phyloP scores from a whole-genome alignment of 768 basidiomycete species.

The Daedaleopsis nitida region DNA sequence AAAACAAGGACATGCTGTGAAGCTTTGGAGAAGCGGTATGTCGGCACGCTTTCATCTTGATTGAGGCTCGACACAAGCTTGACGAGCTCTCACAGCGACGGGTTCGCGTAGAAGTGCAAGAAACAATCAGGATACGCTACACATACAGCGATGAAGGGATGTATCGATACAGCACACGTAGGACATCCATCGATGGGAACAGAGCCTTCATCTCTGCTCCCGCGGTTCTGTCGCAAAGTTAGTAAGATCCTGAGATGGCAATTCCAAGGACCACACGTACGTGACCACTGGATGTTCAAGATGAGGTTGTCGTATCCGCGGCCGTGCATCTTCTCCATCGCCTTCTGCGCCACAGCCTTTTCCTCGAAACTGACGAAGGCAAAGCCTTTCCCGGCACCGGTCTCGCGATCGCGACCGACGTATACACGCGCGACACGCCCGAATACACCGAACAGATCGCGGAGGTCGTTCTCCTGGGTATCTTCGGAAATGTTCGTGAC shows the following conservation, averaged over 20 bases:
- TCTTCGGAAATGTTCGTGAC: slow-evolving; percentile 98
- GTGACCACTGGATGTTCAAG: slow-evolving; percentile 65
- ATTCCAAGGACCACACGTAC: slow-evolving; percentile 34
- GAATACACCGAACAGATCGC: slow-evolving; percentile 87
- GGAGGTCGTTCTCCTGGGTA: slow-evolving; percentile 90
- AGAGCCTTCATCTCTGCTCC: slow-evolving; percentile 34
- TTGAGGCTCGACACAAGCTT: background rate
- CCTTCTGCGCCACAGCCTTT: slow-evolving; percentile 73
- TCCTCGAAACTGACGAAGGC: slow-evolving; percentile 97
- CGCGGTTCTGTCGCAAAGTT: slow-evolving; percentile 35
- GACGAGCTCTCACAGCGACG: background rate
- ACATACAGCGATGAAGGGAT: slow-evolving; percentile 6
- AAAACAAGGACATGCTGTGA: too few species aligned
- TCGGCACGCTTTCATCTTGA: background rate
- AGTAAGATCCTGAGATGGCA: background rate
- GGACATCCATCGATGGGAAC: background rate
- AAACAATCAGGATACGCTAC: slow-evolving; percentile 4
- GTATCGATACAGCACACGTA: slow-evolving; percentile 10
- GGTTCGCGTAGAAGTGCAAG: background rate
- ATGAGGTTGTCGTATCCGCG: slow-evolving; percentile 93
- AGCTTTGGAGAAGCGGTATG: too few species aligned
- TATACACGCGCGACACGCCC: slow-evolving; percentile 88
- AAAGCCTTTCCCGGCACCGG: slow-evolving; percentile 93
- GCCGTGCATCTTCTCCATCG: slow-evolving; percentile 91
- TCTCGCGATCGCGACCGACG: slow-evolving; percentile 93